Conservation (phyloP, 148 eudicot genomes). For the Cornus suecica region DNA sequence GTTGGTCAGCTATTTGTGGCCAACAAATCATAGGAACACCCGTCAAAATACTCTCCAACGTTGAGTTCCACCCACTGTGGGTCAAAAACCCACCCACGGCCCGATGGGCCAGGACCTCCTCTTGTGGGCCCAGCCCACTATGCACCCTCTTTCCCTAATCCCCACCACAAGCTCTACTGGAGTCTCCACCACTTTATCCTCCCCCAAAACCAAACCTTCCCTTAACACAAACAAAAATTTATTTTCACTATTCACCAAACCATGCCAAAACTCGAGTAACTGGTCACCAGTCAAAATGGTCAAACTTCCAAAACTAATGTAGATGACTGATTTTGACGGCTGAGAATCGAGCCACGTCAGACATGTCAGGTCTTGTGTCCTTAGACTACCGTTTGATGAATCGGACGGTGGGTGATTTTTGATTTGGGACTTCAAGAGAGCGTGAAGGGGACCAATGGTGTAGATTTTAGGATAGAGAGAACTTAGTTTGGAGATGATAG, state of each 20-base stretch:
- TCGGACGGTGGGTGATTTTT: neutral
- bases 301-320: constrained; percentile 18
- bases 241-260: constrained; percentile 14
- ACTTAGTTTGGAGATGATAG: too few relatives aligned
- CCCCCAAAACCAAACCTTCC: neutral
- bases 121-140: neutral
- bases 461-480: constrained; percentile 14
- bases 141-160: neutral
- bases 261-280: constrained; percentile 20
- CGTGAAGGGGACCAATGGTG: constrained; percentile 18
- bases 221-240: constrained; percentile 15
- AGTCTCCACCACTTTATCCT: neutral
- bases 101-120: neutral
- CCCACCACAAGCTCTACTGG: neutral
- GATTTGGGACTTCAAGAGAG: neutral
- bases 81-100: neutral
- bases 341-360: constrained; percentile 16
- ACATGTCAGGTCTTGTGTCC: constrained; percentile 8
- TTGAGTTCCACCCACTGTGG: neutral
- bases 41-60: neutral
- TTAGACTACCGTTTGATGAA: constrained; percentile 9
- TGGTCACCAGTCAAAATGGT: constrained; percentile 1
- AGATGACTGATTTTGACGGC: constrained; percentile 17
- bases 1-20: neutral
- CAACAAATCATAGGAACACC: neutral